Percentiles rank a stretch among this genome's conserved stretches.
Evolutionary conservation across 371 early-diverging fungal species (phyloP).

Genomic region (Homolaphlyctis polyrhiza): DNA sequence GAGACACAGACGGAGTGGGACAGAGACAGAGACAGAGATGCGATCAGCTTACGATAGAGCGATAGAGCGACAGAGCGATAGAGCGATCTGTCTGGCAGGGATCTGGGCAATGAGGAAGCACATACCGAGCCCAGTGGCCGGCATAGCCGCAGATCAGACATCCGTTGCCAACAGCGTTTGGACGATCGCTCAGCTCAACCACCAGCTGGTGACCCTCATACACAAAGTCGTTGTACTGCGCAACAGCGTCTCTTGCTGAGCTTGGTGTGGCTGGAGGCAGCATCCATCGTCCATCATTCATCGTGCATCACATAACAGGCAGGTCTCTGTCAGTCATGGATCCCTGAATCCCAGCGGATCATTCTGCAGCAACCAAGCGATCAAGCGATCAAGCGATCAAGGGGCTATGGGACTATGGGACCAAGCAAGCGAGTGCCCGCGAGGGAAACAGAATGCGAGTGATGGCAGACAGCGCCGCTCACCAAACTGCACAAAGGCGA

Average conservation of each 20-base stretch:
- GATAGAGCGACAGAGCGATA: background rate
- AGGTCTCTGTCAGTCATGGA: background rate
- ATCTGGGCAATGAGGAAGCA: background rate
- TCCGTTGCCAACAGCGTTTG: conserved; percentile 12
- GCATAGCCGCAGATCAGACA: conserved; percentile 39
- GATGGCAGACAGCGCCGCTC: conserved; percentile 1
- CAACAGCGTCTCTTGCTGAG: too few relatives aligned
- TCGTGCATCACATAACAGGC: too few relatives aligned
- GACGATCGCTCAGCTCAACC: conserved; percentile 32
- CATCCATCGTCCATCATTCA: too few relatives aligned
- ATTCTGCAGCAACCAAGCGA: conserved; percentile 1
- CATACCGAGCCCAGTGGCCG: conserved; percentile 43
- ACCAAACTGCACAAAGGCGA: conserved; percentile 40
- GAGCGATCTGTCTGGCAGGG: background rate
- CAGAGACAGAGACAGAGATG: too few relatives aligned
- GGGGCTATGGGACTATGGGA: too few relatives aligned
- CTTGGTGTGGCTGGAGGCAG: too few relatives aligned
- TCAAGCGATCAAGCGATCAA: too few relatives aligned
- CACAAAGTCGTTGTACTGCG: conserved; percentile 29
- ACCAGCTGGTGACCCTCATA: conserved; percentile 28
- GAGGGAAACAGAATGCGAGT: too few relatives aligned
- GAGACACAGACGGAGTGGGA: too few relatives aligned
- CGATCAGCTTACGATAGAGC: background rate
- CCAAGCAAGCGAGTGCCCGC: too few relatives aligned
- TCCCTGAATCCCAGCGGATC: conserved; percentile 7